phyloP scores from a whole-genome alignment of 306 rosid species.

The Ochetophila trinervis region DNA sequence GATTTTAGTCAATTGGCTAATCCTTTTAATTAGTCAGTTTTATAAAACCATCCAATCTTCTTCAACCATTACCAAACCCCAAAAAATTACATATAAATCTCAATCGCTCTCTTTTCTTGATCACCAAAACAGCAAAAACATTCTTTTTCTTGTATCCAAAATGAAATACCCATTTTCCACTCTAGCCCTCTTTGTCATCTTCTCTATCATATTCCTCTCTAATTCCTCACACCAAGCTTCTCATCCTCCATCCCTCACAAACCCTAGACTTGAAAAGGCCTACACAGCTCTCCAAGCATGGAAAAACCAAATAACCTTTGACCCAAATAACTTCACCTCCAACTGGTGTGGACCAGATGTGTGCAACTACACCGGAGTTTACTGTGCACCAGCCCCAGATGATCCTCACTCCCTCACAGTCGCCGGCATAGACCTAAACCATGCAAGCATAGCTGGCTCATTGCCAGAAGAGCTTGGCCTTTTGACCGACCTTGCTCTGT shows the following conservation, averaged over 20 bases:
- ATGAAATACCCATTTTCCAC: constrained; percentile 23
- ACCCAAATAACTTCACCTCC: constrained; percentile 60
- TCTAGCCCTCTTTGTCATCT: constrained; percentile 6
- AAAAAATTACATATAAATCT: constrained; percentile 27
- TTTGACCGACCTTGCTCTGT: constrained; percentile 60
- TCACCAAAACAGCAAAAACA: constrained; percentile 15
- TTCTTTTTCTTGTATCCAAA: constrained; percentile 19
- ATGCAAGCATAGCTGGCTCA: constrained; percentile 55
- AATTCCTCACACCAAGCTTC: constrained; percentile 50
- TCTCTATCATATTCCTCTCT: constrained; percentile 25
- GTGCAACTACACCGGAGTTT: constrained; percentile 81
- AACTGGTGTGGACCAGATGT: constrained; percentile 72
- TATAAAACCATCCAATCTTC: not conserved
- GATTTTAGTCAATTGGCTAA: not conserved
- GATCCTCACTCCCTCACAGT: constrained; percentile 58
- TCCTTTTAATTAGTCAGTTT: constrained; percentile 23
- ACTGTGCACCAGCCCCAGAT: constrained; percentile 70
- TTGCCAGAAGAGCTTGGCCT: constrained; percentile 73
- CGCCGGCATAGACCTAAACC: constrained; percentile 88
- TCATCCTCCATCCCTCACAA: constrained; percentile 28
- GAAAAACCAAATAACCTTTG: constrained; percentile 66
- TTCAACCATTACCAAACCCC: constrained; percentile 9
- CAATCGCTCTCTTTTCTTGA: constrained; percentile 1
- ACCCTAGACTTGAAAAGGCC: constrained; percentile 70
- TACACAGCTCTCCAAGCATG: constrained; percentile 78